phyloP scores from a whole-genome alignment of 108 stramenopile genomes.

The Bacterosira constricta region DNA sequence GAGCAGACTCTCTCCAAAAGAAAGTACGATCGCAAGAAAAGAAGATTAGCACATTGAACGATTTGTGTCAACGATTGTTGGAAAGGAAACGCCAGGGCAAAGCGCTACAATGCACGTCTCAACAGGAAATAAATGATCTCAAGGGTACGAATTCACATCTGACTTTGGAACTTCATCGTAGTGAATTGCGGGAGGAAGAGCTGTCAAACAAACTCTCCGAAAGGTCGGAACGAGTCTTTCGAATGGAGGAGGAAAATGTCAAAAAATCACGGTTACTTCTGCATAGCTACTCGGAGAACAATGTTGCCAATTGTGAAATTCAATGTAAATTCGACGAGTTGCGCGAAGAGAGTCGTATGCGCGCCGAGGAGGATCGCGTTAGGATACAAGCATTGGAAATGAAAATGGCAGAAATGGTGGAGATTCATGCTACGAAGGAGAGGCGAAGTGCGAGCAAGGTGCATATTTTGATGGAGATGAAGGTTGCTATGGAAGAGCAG shows the following conservation, averaged over 20 bases:
- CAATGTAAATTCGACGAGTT: not conserved
- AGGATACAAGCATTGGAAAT: no score
- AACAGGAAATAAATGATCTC: not conserved
- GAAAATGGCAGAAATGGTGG: not conserved
- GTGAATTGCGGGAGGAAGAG: no score
- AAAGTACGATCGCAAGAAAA: not conserved
- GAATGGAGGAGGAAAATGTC: no score
- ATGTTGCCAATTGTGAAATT: no score
- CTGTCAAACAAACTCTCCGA: no score
- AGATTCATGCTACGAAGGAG: not conserved
- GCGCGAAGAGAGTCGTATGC: not conserved
- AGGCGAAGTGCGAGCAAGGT: not conserved
- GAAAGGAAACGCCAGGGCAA: not conserved
- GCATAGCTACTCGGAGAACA: no score
- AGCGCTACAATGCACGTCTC: not conserved
- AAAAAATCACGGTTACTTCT: no score
- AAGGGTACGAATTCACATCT: no score
- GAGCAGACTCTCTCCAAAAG: not conserved
- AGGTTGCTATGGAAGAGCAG: not conserved
- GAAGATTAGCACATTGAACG: not conserved
- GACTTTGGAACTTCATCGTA: no score
- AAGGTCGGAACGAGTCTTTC: no score
- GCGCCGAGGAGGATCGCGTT: no score
- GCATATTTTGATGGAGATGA: conserved; percentile 4
- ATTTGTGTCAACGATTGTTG: not conserved